Conservation (phyloP, 2,329 filamentous ascomycete species). For the Aspergillus neoniger region DNA sequence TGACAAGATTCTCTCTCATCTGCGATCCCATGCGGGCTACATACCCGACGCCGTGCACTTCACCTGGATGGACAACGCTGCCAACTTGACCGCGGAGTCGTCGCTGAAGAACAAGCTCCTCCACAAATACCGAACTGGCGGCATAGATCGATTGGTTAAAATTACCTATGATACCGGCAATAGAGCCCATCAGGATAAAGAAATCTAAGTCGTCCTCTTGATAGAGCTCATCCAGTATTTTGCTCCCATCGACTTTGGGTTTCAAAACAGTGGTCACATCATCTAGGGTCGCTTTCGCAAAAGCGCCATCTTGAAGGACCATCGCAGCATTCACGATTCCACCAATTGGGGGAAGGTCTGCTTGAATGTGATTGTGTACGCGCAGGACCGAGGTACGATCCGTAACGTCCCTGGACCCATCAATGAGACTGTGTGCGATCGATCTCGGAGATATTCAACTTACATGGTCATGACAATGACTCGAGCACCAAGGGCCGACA, state of each 20-base stretch:
- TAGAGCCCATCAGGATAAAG: constrained; percentile 24
- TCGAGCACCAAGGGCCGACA: constrained; percentile 11
- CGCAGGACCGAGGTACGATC: constrained; percentile 20
- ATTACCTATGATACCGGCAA: constrained; percentile 14
- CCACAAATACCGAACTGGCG: constrained; percentile 19
- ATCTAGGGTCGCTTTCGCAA: constrained; percentile 36
- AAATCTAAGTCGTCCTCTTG: constrained; percentile 21
- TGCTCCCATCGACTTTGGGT: constrained; percentile 46
- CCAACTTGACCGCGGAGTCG: constrained; percentile 13
- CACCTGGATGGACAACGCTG: constrained; percentile 15
- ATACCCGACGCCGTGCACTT: constrained; percentile 15
- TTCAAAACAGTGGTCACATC: constrained; percentile 32
- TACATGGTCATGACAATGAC: constrained; percentile 16
- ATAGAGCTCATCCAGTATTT: constrained; percentile 23
- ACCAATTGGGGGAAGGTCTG: constrained; percentile 28
- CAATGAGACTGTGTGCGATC: not conserved
- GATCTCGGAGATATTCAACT: no score
- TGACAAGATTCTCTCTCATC: not conserved
- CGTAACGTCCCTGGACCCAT: constrained; percentile 16
- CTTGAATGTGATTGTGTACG: constrained; percentile 23
- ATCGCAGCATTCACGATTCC: constrained; percentile 32
- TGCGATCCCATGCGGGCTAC: constrained; percentile 2
- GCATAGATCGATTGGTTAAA: constrained; percentile 21
- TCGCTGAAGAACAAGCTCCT: constrained; percentile 16
- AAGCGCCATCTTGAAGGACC: constrained; percentile 39